Percentiles rank a stretch among this genome's conserved stretches.
Conservation (phyloP, 768 basidiomycete genomes). For the Panus rudis region DNA sequence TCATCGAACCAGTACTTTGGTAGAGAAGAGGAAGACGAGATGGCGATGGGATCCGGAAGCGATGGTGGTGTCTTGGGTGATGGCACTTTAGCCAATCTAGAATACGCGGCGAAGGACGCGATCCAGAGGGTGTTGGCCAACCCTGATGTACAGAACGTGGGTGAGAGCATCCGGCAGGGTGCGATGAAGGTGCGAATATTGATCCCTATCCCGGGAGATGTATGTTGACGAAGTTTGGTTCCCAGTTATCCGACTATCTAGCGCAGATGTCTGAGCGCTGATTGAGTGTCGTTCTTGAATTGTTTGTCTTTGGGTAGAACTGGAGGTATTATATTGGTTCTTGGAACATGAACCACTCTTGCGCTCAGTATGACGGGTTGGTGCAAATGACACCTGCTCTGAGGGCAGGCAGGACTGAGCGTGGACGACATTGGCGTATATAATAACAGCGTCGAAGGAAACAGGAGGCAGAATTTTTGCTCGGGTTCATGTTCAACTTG, state of each 20-base stretch:
- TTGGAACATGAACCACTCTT: too few species aligned
- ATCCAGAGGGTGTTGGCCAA: slow-evolving; percentile 70
- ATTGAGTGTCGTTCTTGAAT: slow-evolving; percentile 7
- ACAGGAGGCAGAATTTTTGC: too few species aligned
- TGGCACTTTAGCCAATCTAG: slow-evolving; percentile 45
- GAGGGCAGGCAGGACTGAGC: too few species aligned
- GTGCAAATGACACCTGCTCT: too few species aligned
- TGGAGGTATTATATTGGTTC: too few species aligned
- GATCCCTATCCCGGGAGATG: slow-evolving; percentile 28
- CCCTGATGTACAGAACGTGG: slow-evolving; percentile 82
- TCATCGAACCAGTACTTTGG: slow-evolving; percentile 97
- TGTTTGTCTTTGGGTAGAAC: neutral
- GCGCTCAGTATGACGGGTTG: too few species aligned
- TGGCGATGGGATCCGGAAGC: slow-evolving; percentile 28
- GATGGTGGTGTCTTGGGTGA: slow-evolving; percentile 51
- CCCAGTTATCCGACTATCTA: slow-evolving; percentile 40
- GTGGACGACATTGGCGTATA: too few species aligned
- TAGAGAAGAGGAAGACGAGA: slow-evolving; percentile 73
- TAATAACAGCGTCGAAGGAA: too few species aligned
- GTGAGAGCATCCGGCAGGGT: slow-evolving; percentile 69
- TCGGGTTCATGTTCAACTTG: too few species aligned
- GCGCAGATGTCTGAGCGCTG: slow-evolving; percentile 56
- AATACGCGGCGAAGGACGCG: slow-evolving; percentile 68
- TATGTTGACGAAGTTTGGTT: slow-evolving; percentile 24
- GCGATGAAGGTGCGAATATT: slow-evolving; percentile 65